Evolutionary conservation across 345 rosid species (phyloP).

Genomic region (Triadica sebifera): DNA sequence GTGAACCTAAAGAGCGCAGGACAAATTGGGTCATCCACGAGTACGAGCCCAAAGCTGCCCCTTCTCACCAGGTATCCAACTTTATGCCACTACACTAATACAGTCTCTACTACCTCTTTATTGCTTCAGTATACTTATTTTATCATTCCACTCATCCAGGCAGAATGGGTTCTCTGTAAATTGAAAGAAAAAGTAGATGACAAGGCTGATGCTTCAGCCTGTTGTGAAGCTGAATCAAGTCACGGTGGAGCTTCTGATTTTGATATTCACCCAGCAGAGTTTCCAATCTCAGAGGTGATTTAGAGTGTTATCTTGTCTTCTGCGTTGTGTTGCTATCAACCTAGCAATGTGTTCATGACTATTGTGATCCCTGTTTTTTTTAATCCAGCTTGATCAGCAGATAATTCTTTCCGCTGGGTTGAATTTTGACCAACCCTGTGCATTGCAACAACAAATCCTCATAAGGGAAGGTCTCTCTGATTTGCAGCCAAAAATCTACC

Average conservation of each 20-base stretch:
- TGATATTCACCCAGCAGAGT: background rate
- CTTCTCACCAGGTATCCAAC: slow-evolving; percentile 6
- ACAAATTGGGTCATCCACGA: slow-evolving; percentile 26
- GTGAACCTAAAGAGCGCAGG: slow-evolving; percentile 14
- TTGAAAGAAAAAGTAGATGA: background rate
- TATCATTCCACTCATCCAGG: background rate
- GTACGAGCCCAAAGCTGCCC: background rate
- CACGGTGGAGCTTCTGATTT: background rate
- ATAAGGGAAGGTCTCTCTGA: background rate
- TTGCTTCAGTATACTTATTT: background rate
- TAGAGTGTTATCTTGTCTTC: background rate
- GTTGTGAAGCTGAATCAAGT: background rate
- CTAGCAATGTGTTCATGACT: background rate
- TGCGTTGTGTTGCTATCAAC: background rate
- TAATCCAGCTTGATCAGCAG: background rate
- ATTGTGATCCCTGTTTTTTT: background rate
- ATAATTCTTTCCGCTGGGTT: background rate
- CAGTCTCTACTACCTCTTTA: too few species aligned
- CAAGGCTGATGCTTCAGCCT: background rate
- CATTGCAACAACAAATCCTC: background rate
- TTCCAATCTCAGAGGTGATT: background rate
- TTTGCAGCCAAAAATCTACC: background rate
- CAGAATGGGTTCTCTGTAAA: background rate
- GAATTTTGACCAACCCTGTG: background rate
- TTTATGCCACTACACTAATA: background rate